Base-by-base conservation (phyloP, 2,329 filamentous ascomycete genomes). In the Myriosclerotinia scirpicola region DNA sequence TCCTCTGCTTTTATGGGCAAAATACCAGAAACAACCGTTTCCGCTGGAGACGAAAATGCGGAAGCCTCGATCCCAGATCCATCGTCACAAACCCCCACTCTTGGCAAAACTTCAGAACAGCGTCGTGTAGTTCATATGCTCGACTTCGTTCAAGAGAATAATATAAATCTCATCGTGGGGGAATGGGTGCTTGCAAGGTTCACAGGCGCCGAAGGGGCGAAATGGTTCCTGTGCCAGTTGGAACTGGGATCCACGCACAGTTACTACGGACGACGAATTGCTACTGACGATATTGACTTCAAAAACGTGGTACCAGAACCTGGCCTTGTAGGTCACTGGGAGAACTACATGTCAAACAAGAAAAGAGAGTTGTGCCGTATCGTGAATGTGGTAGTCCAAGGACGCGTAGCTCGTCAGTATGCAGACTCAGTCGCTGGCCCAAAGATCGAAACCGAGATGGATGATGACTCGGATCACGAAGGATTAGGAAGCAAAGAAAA, bases 171-270 rank as follows among this genome's bases (percentile, higher is more conserved):
- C 11, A 68, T 77, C 46, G 76, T 73, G 0, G 76, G 75, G n/a
- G 75, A 76, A 69, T 77, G 75, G 75, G 74, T 77, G 42, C 69
- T 77, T 30, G 75, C 75, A n/a, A 73, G 75, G 46, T 76, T 77
- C 63, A 73, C 75, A 0, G 72, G 75, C 1, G 71, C 71, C 12
- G 70, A 72, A 8, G 72, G 73, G 1, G 76, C 76, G 26, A 73
- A 75, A 48, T 77, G 75, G 76, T 77, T 77, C 69, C 72, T 76
- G 36, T 77, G 75, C 67, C 68, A 76, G 54, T 68, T 78, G 6
- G 75, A 77, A 63, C 69, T 76, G 9, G 75, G 76, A 5, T 70
- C 71, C 0, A 72, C 71, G 3, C 70, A 71, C 22, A 68, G 72
- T 48, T 76, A 74, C 66, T 76, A 77, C 60, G 75, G 74, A 69